Evolutionary conservation across 495 filamentous ascomycete genomes (phyloP).

Genomic region (Pseudotulostoma volvatum): DNA sequence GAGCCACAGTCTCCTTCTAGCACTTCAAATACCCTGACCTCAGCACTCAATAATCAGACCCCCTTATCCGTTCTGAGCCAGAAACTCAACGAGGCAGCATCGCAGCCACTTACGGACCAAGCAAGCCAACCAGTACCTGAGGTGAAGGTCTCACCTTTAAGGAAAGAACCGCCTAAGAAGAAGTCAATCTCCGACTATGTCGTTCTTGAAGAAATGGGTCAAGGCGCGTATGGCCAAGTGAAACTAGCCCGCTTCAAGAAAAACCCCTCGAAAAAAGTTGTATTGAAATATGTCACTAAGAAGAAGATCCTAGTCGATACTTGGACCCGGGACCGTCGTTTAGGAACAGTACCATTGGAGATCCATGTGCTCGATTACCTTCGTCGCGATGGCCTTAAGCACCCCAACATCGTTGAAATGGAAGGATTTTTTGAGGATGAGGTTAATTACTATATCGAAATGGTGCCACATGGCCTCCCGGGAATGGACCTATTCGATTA

Average conservation of each 20-base stretch:
- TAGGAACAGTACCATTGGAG: constrained; percentile 94
- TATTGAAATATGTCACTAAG: constrained; percentile 97
- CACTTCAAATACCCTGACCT: constrained; percentile 47
- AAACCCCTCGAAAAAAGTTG: constrained; percentile 58
- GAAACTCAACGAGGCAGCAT: constrained; percentile 59
- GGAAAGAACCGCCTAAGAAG: constrained; percentile 36
- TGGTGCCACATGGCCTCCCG: constrained; percentile 87
- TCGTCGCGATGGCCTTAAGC: constrained; percentile 65
- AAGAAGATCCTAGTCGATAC: constrained; percentile 94
- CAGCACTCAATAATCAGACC: constrained; percentile 31
- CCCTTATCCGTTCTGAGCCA: constrained; percentile 48
- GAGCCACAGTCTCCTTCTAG: constrained; percentile 51
- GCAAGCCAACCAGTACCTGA: constrained; percentile 27
- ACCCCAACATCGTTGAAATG: constrained; percentile 98
- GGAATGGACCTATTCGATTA: constrained; percentile 99
- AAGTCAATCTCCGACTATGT: constrained; percentile 80
- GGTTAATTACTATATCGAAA: constrained; percentile 97
- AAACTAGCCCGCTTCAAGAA: constrained; percentile 87
- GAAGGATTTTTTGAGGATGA: constrained; percentile 97
- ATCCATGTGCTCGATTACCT: constrained; percentile 96
- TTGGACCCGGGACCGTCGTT: constrained; percentile 84
- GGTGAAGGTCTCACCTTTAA: constrained; percentile 16
- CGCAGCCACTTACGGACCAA: constrained; percentile 31
- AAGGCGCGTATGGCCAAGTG: constrained; percentile 94
- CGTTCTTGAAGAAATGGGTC: constrained; percentile 95